Evolutionary conservation across 225 moss, liverwort and hornwort species (phyloP).

Genomic region (Pseudisothecium myosuroides): DNA sequence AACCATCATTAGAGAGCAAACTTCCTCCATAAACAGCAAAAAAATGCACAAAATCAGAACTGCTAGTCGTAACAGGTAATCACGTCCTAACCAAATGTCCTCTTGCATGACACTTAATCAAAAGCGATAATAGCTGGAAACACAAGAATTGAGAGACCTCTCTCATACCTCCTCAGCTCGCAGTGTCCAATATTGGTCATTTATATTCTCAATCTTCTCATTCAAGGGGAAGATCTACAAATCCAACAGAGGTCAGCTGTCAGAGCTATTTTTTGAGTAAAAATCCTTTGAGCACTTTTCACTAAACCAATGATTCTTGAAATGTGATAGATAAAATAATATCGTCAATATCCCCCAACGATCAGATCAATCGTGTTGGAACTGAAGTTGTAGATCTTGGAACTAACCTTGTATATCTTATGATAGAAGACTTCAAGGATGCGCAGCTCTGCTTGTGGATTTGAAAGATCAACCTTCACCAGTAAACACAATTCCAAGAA

Average conservation of each 20-base stretch:
- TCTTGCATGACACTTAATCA: not conserved
- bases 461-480: slow-evolving; percentile 44
- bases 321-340: not conserved
- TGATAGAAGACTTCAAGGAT: slow-evolving; percentile 57
- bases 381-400: no score
- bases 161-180: slow-evolving; percentile 85
- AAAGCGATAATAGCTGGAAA: not conserved
- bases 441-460: slow-evolving; percentile 34
- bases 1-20: not conserved
- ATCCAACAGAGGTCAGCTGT: not conserved
- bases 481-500: not conserved
- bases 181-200: slow-evolving; percentile 98
- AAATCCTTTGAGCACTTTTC: not conserved
- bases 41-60: not conserved
- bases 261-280: not conserved
- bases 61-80: not conserved
- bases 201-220: slow-evolving; percentile 98
- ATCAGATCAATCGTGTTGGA: not conserved
- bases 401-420: slow-evolving; percentile 46
- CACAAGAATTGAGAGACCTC: not conserved
- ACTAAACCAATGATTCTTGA: not conserved
- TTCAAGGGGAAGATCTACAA: slow-evolving; percentile 82
- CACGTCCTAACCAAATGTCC: not conserved
- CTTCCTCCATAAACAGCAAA: not conserved
- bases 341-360: not conserved